Evolutionary conservation across 2,329 filamentous ascomycete species (phyloP), one percentile per base, ranked within the genome.

Genomic region (Zymoseptoria tritici): DNA sequence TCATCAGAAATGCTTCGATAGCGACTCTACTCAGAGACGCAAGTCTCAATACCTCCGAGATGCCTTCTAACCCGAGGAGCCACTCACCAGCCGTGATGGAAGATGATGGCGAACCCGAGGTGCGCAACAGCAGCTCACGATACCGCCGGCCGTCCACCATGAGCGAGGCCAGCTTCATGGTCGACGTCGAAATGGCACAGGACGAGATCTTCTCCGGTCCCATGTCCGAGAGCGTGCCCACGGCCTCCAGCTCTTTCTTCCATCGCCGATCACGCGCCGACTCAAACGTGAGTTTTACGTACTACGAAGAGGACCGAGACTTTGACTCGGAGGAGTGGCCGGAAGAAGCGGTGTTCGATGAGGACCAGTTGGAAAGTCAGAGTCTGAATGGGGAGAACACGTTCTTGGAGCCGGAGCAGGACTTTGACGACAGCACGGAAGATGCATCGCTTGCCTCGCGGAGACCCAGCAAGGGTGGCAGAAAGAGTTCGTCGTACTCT

Each of bases 181-280:
- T 91, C 66, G 91, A 96, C 75, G 92, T 97, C n/a, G 93, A 97
- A 74, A 97, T 99, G 94, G 93, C 94, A 20, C 91, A 95, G 56
- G 90, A 96, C 73, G 93, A 97, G 82, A 83, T 96, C 54, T 99
- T 93, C 76, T 88, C 93, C 22, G 94, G 94, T 6, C 94, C 93
- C 6, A 86, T 97, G 70, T 92, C 91, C 57, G 94, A 99, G 77
- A 97, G 91, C 71, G 84, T 99, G n/a, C 94, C 94, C 1, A 94
- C 90, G 9, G 97, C 92, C 71, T 82, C 92, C 42, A 91, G 91
- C n/a, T 89, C 91, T 31, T 99, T 99, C 73, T 87, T 86, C 54
- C 92, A 96, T 74, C 89, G 91, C 61, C 85, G 91, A 61, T 80
- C 81, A 46, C 85, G 93, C 68, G 86, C 90, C 66, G 90, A 92